Conservation (phyloP, 1,284 basidiomycete genomes). For the Microbotryum scabiosae region DNA sequence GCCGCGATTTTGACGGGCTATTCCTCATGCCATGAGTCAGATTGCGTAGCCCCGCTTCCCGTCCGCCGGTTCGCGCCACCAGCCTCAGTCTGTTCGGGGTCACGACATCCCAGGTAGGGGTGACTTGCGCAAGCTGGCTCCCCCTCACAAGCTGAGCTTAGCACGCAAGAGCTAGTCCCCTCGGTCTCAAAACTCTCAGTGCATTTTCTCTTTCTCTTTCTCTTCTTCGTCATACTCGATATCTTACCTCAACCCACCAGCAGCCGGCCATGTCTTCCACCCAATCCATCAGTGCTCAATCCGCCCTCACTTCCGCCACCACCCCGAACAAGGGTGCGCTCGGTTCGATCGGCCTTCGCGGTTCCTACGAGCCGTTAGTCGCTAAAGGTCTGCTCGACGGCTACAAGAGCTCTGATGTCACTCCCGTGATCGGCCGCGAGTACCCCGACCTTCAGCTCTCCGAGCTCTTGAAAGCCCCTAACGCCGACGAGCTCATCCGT, state of each 20-base stretch:
- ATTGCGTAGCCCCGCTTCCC: too few relatives aligned
- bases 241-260: too few relatives aligned
- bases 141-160: too few relatives aligned
- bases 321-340: neutral
- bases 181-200: too few relatives aligned
- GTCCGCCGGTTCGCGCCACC: too few relatives aligned
- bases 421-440: conserved; percentile 32
- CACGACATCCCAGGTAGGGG: too few relatives aligned
- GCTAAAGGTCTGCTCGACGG: conserved; percentile 29
- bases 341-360: neutral
- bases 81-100: too few relatives aligned
- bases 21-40: too few relatives aligned
- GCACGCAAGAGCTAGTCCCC: too few relatives aligned
- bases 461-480: conserved; percentile 25
- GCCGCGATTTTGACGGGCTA: too few relatives aligned
- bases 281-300: neutral
- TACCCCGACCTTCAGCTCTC: conserved; percentile 28
- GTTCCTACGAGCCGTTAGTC: conserved; percentile 14
- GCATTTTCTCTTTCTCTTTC: neutral
- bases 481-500: conserved; percentile 32
- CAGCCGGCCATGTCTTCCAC: neutral
- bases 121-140: too few relatives aligned
- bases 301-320: neutral
- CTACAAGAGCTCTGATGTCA: conserved; percentile 26
- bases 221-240: too few relatives aligned